These are phyloP conservation scores for Phytomonas sp. DNA, from an alignment of 208 protist species.

Conservation along the genomic window DNA sequence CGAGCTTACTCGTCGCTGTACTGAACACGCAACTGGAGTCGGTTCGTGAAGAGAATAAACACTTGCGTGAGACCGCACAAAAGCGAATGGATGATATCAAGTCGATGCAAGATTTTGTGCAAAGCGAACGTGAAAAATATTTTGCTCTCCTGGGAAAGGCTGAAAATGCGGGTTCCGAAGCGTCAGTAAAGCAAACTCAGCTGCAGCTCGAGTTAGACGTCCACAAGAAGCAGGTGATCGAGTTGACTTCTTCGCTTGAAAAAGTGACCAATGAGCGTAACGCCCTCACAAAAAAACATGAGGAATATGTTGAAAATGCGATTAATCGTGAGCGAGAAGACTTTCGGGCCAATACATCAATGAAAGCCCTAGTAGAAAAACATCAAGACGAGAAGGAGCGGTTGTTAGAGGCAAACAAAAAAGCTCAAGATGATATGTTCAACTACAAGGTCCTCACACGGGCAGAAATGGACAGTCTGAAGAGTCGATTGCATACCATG, in stretches of 20 bases:
- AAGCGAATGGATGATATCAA: conserved; percentile 40
- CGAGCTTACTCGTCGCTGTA: conserved; percentile 67
- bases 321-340: conserved; percentile 66
- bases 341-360: conserved; percentile 53
- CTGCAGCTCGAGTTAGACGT: conserved; percentile 69
- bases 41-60: conserved; percentile 67
- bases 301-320: conserved; percentile 27
- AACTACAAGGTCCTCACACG: conserved; percentile 50
- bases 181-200: conserved; percentile 58
- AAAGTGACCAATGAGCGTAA: conserved; percentile 22
- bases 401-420: conserved; percentile 35
- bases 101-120: conserved; percentile 33
- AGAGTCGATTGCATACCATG: conserved; percentile 54
- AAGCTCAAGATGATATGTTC: conserved; percentile 45
- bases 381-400: conserved; percentile 53
- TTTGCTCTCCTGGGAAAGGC: conserved; percentile 17
- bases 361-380: conserved; percentile 71
- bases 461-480: conserved; percentile 75
- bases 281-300: conserved; percentile 22
- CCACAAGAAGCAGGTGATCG: conserved; percentile 53
- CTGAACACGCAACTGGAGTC: conserved; percentile 82
- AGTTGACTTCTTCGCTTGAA: conserved; percentile 39
- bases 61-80: conserved; percentile 39
- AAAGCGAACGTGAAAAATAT: conserved; percentile 29
- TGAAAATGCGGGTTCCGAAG: conserved; percentile 23